Evolutionary conservation across 176 grass and related monocot species (phyloP).

Genomic region (Tillandsia fasciculata): DNA sequence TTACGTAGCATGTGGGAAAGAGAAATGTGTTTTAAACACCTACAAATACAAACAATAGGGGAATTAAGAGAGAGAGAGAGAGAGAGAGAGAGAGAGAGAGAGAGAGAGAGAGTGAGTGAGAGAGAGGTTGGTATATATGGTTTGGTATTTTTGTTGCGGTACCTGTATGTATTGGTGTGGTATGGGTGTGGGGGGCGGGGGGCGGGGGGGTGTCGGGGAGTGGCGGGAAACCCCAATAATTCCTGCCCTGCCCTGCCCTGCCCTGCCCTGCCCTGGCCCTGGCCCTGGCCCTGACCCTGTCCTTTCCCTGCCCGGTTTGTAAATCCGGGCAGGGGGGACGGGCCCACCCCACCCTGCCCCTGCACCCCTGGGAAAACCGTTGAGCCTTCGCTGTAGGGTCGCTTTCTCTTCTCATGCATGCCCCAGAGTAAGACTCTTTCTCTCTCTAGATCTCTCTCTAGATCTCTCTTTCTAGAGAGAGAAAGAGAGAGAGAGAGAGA

Average conservation of each 20-base stretch:
- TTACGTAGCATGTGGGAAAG: too few relatives aligned
- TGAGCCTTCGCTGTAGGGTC: conserved; percentile 20
- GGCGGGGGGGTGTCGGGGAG: neutral
- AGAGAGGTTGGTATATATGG: neutral
- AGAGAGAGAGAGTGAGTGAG: neutral
- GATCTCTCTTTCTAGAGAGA: neutral
- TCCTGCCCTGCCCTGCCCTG: conserved; percentile 2
- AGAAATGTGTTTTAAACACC: neutral
- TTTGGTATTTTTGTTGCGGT: neutral
- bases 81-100: neutral
- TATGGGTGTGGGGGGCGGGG: neutral
- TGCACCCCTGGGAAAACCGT: conserved; percentile 5
- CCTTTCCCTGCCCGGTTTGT: neutral
- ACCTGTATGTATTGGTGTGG: too few relatives aligned
- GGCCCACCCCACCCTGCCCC: neutral
- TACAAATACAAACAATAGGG: neutral
- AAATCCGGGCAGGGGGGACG: neutral
- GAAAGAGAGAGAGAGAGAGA: neutral
- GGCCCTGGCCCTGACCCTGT: neutral
- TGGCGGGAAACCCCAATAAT: conserved; percentile 20
- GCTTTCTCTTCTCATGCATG: conserved; percentile 9
- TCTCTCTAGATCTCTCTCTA: neutral
- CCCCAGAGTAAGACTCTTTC: neutral
- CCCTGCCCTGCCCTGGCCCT: conserved; percentile 7
- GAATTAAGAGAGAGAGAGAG: neutral